Conservation (phyloP, 169 alveolate species). For the Plasmodium vivax region DNA sequence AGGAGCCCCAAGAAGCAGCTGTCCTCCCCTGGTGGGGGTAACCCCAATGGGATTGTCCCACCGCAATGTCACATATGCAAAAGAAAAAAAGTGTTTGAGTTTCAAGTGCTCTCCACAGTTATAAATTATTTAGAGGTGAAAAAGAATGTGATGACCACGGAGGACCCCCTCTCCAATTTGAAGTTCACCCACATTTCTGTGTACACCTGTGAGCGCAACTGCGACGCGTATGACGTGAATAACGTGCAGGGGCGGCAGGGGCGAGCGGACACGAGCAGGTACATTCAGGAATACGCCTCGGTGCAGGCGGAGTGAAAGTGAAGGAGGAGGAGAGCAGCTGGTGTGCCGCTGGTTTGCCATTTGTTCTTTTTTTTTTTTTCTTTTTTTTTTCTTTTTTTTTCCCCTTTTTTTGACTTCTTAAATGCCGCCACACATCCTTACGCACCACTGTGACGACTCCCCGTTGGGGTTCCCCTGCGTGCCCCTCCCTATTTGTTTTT, state of each 20-base stretch:
- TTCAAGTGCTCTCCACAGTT: slow-evolving; percentile 36
- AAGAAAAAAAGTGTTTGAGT: slow-evolving; percentile 32
- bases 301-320: slow-evolving; percentile 23
- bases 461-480: background rate
- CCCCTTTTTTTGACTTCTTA: background rate
- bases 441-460: background rate
- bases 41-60: background rate
- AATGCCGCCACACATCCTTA: background rate
- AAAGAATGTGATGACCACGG: background rate
- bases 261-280: background rate
- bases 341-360: background rate
- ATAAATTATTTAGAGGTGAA: slow-evolving; percentile 28
- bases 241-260: background rate
- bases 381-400: background rate
- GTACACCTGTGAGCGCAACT: slow-evolving; percentile 53
- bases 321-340: background rate
- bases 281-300: slow-evolving; percentile 55
- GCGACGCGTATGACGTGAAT: slow-evolving; percentile 29
- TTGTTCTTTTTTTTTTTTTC: background rate
- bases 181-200: slow-evolving; percentile 6
- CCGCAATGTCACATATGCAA: slow-evolving; percentile 52
- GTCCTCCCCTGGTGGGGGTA: background rate
- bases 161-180: background rate
- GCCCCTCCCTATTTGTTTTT: background rate
- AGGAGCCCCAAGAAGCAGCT: background rate